These are phyloP conservation scores for Solanum chilense DNA, from an alignment of 257 asterid genomes.

Conservation along the genomic window DNA sequence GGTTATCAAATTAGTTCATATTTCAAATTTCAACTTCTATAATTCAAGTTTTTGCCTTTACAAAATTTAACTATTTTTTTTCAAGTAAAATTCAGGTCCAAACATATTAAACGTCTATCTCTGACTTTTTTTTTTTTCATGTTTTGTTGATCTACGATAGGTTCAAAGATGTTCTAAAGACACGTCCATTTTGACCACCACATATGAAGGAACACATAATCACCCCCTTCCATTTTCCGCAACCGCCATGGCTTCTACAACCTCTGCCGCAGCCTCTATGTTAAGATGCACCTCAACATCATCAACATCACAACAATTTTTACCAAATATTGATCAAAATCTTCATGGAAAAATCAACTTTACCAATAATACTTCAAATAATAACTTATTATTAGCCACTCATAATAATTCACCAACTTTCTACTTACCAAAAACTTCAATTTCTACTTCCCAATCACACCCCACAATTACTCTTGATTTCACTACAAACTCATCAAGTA, in stretches of 20 bases:
- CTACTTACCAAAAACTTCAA: conserved; percentile 14
- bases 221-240: conserved; percentile 42
- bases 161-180: conserved; percentile 41
- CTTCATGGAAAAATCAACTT: conserved; percentile 5
- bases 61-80: background rate
- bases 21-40: background rate
- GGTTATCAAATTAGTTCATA: background rate
- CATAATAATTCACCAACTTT: background rate
- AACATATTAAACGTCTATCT: background rate
- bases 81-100: background rate
- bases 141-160: conserved; percentile 1
- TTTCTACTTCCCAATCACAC: conserved; percentile 34
- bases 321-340: background rate
- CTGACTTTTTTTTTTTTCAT: background rate
- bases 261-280: conserved; percentile 39
- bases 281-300: conserved; percentile 27
- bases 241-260: conserved; percentile 40
- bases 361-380: background rate
- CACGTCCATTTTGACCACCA: conserved; percentile 32
- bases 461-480: conserved; percentile 47
- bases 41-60: background rate
- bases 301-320: conserved; percentile 1
- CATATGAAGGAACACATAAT: conserved; percentile 53
- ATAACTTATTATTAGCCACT: background rate
- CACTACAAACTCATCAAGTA: conserved; percentile 7